Percentiles rank a stretch among this genome's conserved stretches.
These are phyloP conservation scores for Spatholobus suberectus DNA, from an alignment of 306 rosid species.

Conservation along the genomic window DNA sequence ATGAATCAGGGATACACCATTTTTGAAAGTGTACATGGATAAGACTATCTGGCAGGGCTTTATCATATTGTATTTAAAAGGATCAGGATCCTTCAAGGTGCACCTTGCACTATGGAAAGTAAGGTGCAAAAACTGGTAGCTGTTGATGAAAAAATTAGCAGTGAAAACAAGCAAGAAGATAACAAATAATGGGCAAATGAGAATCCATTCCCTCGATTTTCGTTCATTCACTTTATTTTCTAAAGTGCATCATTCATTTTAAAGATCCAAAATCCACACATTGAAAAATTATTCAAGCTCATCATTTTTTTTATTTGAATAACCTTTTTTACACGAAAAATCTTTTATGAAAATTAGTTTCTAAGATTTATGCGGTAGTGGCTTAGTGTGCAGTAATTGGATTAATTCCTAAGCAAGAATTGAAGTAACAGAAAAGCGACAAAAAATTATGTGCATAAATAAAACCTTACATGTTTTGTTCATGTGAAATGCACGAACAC, in stretches of 20 bases:
- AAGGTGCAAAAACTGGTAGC: background rate
- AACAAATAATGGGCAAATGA: background rate
- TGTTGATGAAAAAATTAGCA: background rate
- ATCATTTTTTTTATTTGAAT: background rate
- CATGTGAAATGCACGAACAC: background rate
- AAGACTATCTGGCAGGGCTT: background rate
- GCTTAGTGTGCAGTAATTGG: background rate
- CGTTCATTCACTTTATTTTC: background rate
- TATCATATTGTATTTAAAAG: too few relatives aligned
- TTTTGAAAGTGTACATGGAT: background rate
- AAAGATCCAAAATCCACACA: background rate
- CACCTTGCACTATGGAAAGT: background rate
- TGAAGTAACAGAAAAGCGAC: background rate
- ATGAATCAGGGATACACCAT: background rate
- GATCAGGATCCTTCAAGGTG: background rate
- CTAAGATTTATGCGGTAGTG: background rate
- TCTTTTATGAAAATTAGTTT: background rate
- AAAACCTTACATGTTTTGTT: background rate
- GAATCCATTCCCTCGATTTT: background rate
- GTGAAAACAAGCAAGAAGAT: background rate
- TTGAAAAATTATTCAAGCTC: background rate
- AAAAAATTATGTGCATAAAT: background rate
- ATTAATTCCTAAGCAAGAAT: background rate
- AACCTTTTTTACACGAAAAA: background rate
- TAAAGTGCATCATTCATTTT: background rate